A percentile compares a stretch with the other conserved stretches of the same genome.
phyloP scores from a whole-genome alignment of 306 rosid genomes.

The Morella rubra region DNA sequence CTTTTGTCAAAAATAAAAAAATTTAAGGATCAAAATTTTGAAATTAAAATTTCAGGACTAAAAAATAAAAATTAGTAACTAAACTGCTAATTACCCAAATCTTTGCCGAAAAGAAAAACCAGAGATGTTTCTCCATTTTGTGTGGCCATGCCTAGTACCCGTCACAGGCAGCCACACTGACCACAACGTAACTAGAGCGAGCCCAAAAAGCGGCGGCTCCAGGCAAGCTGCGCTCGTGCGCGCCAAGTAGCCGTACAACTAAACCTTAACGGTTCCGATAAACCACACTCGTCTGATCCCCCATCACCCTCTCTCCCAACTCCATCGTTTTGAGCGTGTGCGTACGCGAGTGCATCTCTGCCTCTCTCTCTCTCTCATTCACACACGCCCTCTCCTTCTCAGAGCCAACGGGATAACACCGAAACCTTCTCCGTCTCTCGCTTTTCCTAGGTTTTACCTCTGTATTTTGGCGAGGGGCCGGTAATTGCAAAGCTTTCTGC shows the following conservation, averaged over 20 bases:
- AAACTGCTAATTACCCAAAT: too few relatives aligned
- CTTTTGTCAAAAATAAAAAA: too few relatives aligned
- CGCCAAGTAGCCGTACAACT: constrained; percentile 38
- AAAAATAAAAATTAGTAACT: too few relatives aligned
- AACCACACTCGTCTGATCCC: constrained; percentile 42
- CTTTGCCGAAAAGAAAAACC: too few relatives aligned
- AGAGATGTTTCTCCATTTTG: too few relatives aligned
- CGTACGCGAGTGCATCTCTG: constrained; percentile 14
- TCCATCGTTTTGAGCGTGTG: background rate
- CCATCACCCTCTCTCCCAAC: constrained; percentile 6
- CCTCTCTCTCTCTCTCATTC: constrained; percentile 8
- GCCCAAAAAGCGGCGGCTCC: too few relatives aligned
- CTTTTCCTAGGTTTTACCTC: constrained; percentile 36
- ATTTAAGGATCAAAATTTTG: too few relatives aligned
- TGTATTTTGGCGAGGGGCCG: constrained; percentile 19
- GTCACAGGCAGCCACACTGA: too few relatives aligned
- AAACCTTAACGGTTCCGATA: constrained; percentile 47
- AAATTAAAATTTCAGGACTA: too few relatives aligned
- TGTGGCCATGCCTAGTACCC: too few relatives aligned
- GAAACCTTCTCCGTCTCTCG: constrained; percentile 14
- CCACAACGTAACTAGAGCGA: too few relatives aligned
- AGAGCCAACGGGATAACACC: constrained; percentile 32
- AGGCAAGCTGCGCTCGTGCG: constrained; percentile 45
- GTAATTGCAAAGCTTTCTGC: constrained; percentile 13
- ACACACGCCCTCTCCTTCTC: constrained; percentile 8